phyloP scores from a whole-genome alignment of 345 rosid species.

The Arabis hirsuta region DNA sequence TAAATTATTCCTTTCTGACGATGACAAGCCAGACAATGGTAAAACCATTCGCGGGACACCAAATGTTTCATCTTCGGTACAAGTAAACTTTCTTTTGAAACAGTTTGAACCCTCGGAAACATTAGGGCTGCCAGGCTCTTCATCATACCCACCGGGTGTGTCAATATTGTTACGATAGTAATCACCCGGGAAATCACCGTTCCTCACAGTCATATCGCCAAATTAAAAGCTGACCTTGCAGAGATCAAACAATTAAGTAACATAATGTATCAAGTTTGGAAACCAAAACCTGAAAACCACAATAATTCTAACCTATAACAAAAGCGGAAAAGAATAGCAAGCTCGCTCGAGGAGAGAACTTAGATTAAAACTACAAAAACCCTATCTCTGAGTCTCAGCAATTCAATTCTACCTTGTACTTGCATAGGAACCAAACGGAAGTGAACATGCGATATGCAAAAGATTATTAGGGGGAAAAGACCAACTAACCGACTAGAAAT shows the following conservation, averaged over 20 bases:
- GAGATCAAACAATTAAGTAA: conserved; percentile 3
- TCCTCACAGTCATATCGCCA: conserved; percentile 36
- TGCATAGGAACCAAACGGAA: neutral
- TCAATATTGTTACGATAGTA: conserved; percentile 14
- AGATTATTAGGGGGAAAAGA: neutral
- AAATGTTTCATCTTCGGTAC: conserved; percentile 15
- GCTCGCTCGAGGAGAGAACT: too few species aligned
- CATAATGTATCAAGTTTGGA: neutral
- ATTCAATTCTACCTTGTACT: neutral
- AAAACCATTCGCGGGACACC: conserved; percentile 26
- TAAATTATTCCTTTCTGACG: conserved; percentile 24
- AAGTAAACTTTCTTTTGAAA: conserved; percentile 5
- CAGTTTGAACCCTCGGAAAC: conserved; percentile 5
- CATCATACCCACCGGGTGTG: conserved; percentile 22
- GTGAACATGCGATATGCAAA: neutral
- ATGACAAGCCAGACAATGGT: conserved; percentile 31
- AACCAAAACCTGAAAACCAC: neutral
- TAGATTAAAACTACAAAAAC: too few species aligned
- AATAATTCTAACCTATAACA: too few species aligned
- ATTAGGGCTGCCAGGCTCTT: conserved; percentile 16
- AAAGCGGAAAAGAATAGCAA: too few species aligned
- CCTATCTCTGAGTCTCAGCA: too few species aligned
- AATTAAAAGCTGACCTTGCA: neutral
- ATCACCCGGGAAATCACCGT: conserved; percentile 34
- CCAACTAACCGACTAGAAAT: conserved; percentile 20